Evolutionary conservation across 257 asterid species (phyloP).

Genomic region (Solanum piurae): DNA sequence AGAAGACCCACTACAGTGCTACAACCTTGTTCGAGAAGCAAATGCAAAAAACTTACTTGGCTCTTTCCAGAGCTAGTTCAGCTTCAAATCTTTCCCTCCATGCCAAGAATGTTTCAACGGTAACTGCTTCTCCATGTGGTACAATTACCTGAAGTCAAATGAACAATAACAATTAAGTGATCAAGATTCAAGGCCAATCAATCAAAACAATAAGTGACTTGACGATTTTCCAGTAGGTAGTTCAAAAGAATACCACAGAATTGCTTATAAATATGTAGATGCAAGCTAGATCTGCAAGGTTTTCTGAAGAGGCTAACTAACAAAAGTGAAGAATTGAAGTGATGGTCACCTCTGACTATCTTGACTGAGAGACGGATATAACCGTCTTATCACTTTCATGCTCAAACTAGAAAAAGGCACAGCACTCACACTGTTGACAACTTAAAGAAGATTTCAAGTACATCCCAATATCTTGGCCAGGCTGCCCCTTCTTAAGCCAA

Average conservation of each 20-base stretch:
- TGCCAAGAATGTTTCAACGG: slow-evolving; percentile 83
- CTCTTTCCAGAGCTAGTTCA: slow-evolving; percentile 94
- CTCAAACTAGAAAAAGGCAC: background rate
- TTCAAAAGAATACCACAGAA: background rate
- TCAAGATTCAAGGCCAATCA: background rate
- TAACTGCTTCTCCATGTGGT: slow-evolving; percentile 98
- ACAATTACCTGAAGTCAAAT: slow-evolving; percentile 57
- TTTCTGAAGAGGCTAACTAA: background rate
- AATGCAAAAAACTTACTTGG: slow-evolving; percentile 60
- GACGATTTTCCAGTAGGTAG: background rate
- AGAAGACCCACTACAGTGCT: background rate
- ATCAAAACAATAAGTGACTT: background rate
- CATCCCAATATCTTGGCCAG: background rate
- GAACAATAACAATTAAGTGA: background rate
- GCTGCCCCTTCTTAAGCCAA: background rate
- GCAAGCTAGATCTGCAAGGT: background rate
- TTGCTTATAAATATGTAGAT: background rate
- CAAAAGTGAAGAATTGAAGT: background rate
- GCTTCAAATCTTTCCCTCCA: slow-evolving; percentile 99
- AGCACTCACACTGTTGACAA: background rate
- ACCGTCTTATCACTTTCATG: background rate
- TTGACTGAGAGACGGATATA: background rate
- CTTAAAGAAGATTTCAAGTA: background rate
- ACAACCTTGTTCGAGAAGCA: background rate
- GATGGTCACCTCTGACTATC: background rate